Evolutionary conservation across 2,329 filamentous ascomycete genomes (phyloP).

Genomic region (Lachnellula occidentalis): DNA sequence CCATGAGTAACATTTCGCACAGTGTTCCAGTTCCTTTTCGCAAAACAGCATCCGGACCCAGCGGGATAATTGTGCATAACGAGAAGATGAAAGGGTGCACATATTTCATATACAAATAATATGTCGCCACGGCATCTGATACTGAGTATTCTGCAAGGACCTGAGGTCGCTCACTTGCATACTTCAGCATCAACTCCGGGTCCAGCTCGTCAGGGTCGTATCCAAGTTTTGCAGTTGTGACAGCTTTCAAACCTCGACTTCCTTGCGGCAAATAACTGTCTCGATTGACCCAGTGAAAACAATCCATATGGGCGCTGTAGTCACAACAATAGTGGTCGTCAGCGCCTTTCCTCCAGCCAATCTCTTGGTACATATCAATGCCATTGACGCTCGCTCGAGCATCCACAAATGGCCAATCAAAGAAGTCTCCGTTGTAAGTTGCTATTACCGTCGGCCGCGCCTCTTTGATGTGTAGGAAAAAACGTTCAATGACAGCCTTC

Average conservation of each 20-base stretch:
- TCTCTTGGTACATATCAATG: constrained; percentile 99
- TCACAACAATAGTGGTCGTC: constrained; percentile 96
- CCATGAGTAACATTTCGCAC: constrained; percentile 99
- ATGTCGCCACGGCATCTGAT: constrained; percentile 96
- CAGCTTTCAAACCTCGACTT: constrained; percentile 93
- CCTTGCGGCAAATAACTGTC: constrained; percentile 97
- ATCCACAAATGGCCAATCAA: constrained; percentile 99
- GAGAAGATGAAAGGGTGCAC: constrained; percentile 99
- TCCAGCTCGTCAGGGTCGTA: constrained; percentile 98
- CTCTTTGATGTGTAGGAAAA: constrained; percentile 94
- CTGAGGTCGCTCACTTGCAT: constrained; percentile 84
- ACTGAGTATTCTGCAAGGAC: constrained; percentile 97
- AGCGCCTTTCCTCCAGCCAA: constrained; percentile 89
- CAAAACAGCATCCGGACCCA: constrained; percentile 86
- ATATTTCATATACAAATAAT: constrained; percentile 99
- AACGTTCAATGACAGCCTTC: constrained; percentile 79
- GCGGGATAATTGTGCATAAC: constrained; percentile 88
- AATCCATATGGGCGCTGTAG: constrained; percentile 98
- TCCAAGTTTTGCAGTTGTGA: constrained; percentile 94
- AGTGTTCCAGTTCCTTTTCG: constrained; percentile 95
- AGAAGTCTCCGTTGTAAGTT: constrained; percentile 99
- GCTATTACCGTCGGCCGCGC: constrained; percentile 93
- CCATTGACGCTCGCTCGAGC: constrained; percentile 86
- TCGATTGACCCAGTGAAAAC: constrained; percentile 97
- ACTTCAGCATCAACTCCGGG: constrained; percentile 93